A percentile compares a stretch with the other conserved stretches of the same genome.
Evolutionary conservation across 306 rosid genomes (phyloP).

Genomic region (Quercus rubra): DNA sequence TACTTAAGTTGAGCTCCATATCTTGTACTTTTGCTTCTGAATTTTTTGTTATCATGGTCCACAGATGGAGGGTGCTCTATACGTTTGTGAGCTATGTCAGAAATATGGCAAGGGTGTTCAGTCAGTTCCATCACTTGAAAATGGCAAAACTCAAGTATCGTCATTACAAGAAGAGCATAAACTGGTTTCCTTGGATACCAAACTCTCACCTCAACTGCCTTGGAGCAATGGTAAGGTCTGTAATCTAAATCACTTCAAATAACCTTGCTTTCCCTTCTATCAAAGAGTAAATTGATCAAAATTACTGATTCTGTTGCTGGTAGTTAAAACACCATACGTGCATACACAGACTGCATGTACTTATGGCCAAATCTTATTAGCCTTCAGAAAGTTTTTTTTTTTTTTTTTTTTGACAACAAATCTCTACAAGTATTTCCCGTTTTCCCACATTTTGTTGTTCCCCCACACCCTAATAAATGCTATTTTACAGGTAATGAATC

Average conservation of each 20-base stretch:
- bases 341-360: neutral
- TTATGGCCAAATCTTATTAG: neutral
- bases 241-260: constrained; percentile 26
- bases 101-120: constrained; percentile 58
- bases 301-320: neutral
- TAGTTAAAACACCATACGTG: neutral
- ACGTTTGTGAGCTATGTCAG: constrained; percentile 78
- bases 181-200: constrained; percentile 29
- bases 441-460: constrained; percentile 10
- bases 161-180: constrained; percentile 29
- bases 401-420: neutral
- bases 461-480: constrained; percentile 15
- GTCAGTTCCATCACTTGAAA: constrained; percentile 32
- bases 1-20: constrained; percentile 1
- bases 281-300: neutral
- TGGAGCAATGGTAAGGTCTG: constrained; percentile 76
- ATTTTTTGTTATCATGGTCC: constrained; percentile 18
- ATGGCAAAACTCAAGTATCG: constrained; percentile 27
- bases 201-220: constrained; percentile 34
- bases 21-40: constrained; percentile 10
- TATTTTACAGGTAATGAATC: constrained; percentile 47
- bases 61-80: constrained; percentile 46
- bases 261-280: constrained; percentile 2
- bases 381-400: neutral
- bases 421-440: neutral